Conservation (phyloP, 768 basidiomycete genomes). For the Russula griseocarnosa region DNA sequence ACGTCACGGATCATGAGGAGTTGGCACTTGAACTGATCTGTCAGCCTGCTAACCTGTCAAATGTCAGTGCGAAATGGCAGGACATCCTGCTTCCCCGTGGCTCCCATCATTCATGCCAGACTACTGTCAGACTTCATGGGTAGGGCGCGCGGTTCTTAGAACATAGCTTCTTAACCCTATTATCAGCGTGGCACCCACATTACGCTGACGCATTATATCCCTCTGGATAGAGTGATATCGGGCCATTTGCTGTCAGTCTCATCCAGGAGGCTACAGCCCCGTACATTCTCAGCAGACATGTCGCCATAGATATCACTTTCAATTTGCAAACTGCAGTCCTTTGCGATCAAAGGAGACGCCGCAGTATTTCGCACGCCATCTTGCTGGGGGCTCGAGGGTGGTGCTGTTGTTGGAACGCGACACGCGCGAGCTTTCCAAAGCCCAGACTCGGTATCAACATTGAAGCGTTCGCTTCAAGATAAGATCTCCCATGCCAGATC, state of each 20-base stretch:
- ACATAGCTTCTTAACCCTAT: not conserved
- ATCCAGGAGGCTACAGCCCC: too few relatives aligned
- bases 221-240: not conserved
- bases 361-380: too few relatives aligned
- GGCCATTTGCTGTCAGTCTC: not conserved
- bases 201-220: too few relatives aligned
- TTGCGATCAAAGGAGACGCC: not conserved
- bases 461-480: not conserved
- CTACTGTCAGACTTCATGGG: slow-evolving; percentile 5
- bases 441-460: not conserved
- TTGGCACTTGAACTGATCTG: not conserved
- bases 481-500: not conserved
- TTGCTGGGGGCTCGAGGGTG: not conserved
- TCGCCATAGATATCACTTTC: not conserved
- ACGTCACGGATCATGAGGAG: not conserved
- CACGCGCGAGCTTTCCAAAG: not conserved
- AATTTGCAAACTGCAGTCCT: not conserved
- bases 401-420: not conserved
- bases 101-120: not conserved
- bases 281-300: not conserved
- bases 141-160: not conserved
- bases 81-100: not conserved
- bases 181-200: too few relatives aligned
- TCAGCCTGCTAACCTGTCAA: not conserved
- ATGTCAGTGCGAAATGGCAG: not conserved